phyloP scores from a whole-genome alignment of 73 alveolate genomes.

The Uronychia binucleata region DNA sequence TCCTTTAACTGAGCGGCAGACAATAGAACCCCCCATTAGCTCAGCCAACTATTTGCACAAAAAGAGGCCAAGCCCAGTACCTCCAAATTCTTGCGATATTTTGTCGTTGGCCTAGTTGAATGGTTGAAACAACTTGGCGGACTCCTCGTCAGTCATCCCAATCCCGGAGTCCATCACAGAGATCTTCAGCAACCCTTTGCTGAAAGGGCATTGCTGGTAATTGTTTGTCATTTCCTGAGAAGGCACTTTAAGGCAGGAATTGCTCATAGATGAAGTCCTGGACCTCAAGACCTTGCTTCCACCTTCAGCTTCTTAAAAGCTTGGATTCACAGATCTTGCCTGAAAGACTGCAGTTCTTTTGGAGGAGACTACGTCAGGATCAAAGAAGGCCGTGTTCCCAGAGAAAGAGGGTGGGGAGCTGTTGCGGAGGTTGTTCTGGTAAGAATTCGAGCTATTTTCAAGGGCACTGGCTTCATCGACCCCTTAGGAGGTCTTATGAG shows the following conservation, averaged over 20 bases:
- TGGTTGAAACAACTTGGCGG: not conserved
- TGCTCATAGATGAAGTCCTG: not conserved
- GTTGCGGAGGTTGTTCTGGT: not conserved
- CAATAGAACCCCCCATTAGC: not conserved
- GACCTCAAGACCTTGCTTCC: not conserved
- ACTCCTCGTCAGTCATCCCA: not conserved
- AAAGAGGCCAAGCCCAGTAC: conserved; percentile 1
- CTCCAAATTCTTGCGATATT: not conserved
- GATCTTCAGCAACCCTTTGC: not conserved
- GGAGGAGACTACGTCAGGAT: not conserved
- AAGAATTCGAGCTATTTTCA: not conserved
- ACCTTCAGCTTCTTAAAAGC: not conserved
- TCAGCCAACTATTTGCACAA: not conserved
- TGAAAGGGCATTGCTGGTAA: not conserved
- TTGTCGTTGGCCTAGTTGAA: not conserved
- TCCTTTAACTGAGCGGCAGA: not conserved
- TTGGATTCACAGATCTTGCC: no score
- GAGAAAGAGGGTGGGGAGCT: not conserved
- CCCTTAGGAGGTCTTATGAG: not conserved
- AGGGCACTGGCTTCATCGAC: no score
- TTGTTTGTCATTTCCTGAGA: not conserved
- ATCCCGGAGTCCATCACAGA: not conserved
- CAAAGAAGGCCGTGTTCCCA: not conserved
- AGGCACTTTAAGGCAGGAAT: not conserved
- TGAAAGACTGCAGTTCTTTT: no score